phyloP scores from a whole-genome alignment of 306 rosid genomes.

The apple (Malus domestica) region ASM211411v1 NC_041795.1:24447501-24448000 shows the following conservation, averaged over 20 bases:
- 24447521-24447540: neutral
- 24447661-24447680: neutral
- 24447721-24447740: neutral
- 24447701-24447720: conserved; percentile 24
- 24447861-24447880: conserved; percentile 85
- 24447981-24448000: conserved; percentile 94
- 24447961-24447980: conserved; percentile 91
- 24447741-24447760: conserved; percentile 84
- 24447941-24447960: conserved; percentile 92
- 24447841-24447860: conserved; percentile 79
- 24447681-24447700: neutral
- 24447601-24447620: neutral
- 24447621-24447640: neutral
- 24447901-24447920: conserved; percentile 94
- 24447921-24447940: conserved; percentile 85
- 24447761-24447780: conserved; percentile 78
- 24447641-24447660: neutral
- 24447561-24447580: neutral
- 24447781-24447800: conserved; percentile 94
- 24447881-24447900: conserved; percentile 89
- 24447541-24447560: neutral
- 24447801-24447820: conserved; percentile 83
- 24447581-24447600: too few relatives aligned
- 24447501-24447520: neutral
- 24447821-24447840: conserved; percentile 61